A percentile compares a stretch with the other conserved stretches of the same genome.
These are phyloP conservation scores for Talinum fruticosum DNA, from an alignment of 148 eudicot genomes.

Conservation along the genomic window DNA sequence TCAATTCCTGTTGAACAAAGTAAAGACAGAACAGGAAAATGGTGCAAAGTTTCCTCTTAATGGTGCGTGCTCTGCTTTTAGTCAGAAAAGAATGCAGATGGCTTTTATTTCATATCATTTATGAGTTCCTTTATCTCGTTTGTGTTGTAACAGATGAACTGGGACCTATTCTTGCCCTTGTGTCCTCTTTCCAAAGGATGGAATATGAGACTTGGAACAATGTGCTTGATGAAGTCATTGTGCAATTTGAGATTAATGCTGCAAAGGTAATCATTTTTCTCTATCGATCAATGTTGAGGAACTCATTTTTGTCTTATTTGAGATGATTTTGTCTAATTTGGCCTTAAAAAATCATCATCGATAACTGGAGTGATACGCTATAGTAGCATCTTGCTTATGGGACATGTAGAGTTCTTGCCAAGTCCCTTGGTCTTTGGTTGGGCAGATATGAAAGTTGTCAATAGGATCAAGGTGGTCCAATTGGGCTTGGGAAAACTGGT, in stretches of 20 bases:
- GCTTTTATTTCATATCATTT: not conserved
- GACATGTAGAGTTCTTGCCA: not conserved
- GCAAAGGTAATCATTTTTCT: conserved; percentile 51
- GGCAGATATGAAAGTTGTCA: not conserved
- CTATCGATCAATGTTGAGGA: conserved; percentile 5
- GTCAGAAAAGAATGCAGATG: conserved; percentile 4
- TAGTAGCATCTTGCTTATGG: not conserved
- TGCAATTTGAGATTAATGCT: conserved; percentile 83
- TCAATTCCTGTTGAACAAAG: conserved; percentile 68
- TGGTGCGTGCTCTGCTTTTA: conserved; percentile 38
- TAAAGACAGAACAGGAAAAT: conserved; percentile 60
- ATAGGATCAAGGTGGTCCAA: not conserved
- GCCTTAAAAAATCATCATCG: not conserved
- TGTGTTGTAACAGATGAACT: conserved; percentile 46
- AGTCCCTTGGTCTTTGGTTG: not conserved
- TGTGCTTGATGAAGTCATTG: conserved; percentile 71
- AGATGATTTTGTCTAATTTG: not conserved
- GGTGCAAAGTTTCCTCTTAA: conserved; percentile 73
- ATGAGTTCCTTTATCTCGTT: conserved; percentile 1
- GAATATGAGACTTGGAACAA: conserved; percentile 81
- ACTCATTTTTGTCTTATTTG: not conserved
- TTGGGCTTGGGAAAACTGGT: too few relatives aligned
- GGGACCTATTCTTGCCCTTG: conserved; percentile 54
- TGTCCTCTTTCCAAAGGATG: conserved; percentile 72
- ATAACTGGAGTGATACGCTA: not conserved